phyloP scores from a whole-genome alignment of 495 filamentous ascomycete species.

The Penicillium silybi region DNA sequence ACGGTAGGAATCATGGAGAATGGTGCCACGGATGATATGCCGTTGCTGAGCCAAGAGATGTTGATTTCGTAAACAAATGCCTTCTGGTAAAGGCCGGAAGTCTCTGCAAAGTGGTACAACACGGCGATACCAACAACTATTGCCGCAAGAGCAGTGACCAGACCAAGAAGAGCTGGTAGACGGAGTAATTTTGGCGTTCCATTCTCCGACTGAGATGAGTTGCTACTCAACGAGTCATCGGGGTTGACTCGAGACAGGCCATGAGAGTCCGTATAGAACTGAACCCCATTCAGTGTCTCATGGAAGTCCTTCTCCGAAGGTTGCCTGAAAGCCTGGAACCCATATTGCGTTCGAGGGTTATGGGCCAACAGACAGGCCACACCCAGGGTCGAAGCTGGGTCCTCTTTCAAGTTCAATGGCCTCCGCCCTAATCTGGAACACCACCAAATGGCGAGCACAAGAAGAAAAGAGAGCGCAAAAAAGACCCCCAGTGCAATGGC shows the following conservation, averaged over 20 bases:
- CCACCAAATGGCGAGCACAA: conserved; percentile 16
- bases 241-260: conserved; percentile 2
- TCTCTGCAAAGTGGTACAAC: conserved; percentile 22
- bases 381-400: conserved; percentile 12
- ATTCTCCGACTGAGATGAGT: conserved; percentile 7
- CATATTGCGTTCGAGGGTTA: not conserved
- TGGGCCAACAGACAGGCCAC: conserved; percentile 10
- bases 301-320: conserved; percentile 11
- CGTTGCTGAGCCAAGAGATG: conserved; percentile 19
- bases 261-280: conserved; percentile 11
- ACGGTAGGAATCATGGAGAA: conserved; percentile 32
- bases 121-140: conserved; percentile 22
- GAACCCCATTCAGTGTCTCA: not conserved
- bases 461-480: conserved; percentile 15
- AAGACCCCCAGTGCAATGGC: conserved; percentile 18
- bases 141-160: conserved; percentile 9
- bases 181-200: conserved; percentile 22
- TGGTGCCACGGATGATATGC: conserved; percentile 25
- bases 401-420: conserved; percentile 17
- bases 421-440: not conserved
- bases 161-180: conserved; percentile 14
- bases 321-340: conserved; percentile 8
- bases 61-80: conserved; percentile 30
- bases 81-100: conserved; percentile 24
- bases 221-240: not conserved